Percentiles rank a stretch among this genome's conserved stretches.
These are phyloP conservation scores for Aspergillus uvarum DNA, from an alignment of 2,329 filamentous ascomycete genomes.

Conservation along the genomic window DNA sequence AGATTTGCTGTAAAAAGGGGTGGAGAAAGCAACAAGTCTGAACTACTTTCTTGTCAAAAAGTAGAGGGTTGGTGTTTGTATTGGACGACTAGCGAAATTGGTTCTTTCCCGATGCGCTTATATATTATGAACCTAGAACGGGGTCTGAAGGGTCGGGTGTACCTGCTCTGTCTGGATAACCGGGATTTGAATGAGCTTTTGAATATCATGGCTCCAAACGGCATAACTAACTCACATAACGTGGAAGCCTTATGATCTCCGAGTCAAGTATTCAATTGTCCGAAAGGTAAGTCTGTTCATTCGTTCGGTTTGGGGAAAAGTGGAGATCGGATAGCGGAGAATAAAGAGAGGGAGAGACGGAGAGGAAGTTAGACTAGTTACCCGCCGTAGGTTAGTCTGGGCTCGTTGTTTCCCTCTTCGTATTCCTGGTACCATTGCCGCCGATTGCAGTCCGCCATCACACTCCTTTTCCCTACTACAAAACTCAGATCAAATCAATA, in stretches of 20 bases:
- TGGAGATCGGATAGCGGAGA: background rate
- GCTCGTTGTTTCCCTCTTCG: background rate
- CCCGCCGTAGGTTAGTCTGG: too few species aligned
- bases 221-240: background rate
- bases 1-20: background rate
- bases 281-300: background rate
- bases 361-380: background rate
- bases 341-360: background rate
- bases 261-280: background rate
- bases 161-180: background rate
- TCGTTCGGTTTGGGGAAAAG: background rate
- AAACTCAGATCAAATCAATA: too few species aligned
- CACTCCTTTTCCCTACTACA: background rate
- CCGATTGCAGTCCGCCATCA: background rate
- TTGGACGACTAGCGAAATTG: background rate
- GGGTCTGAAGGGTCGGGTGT: background rate
- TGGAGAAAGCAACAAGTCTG: background rate
- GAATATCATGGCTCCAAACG: background rate
- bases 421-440: background rate
- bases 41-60: too few species aligned
- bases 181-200: background rate
- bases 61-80: too few species aligned
- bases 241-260: background rate
- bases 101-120: background rate
- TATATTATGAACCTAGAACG: background rate